Evolutionary conservation across 2,329 filamentous ascomycete genomes (phyloP).

Genomic region (Neopestalotiopsis sp.): DNA sequence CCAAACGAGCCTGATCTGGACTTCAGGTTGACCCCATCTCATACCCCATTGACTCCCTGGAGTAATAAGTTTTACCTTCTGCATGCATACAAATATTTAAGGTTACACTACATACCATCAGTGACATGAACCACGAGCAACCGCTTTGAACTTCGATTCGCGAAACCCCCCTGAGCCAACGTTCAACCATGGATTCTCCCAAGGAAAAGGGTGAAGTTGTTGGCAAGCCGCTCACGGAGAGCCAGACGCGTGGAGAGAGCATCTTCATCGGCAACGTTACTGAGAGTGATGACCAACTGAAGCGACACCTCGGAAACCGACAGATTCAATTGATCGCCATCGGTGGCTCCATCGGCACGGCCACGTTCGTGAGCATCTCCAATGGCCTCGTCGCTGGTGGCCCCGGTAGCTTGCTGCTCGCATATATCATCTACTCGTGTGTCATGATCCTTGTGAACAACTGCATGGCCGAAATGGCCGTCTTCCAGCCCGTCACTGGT

Average conservation of each 20-base stretch:
- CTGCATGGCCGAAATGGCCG: slow-evolving; percentile 68
- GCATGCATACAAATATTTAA: background rate
- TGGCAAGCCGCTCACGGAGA: background rate
- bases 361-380: slow-evolving; percentile 63
- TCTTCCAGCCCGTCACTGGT: slow-evolving; percentile 66
- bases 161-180: background rate
- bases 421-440: slow-evolving; percentile 57
- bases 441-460: slow-evolving; percentile 68
- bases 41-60: background rate
- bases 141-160: background rate
- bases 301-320: slow-evolving; percentile 12
- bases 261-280: background rate
- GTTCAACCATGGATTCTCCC: background rate
- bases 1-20: background rate
- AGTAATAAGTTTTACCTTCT: background rate
- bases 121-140: background rate
- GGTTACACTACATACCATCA: background rate
- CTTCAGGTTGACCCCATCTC: background rate
- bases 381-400: slow-evolving; percentile 52
- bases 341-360: slow-evolving; percentile 58
- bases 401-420: slow-evolving; percentile 57
- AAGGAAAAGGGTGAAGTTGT: background rate
- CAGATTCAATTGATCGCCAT: slow-evolving; percentile 61
- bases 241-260: background rate
- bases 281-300: slow-evolving; percentile 8